These are phyloP conservation scores for Fusarium palustre DNA, from an alignment of 2,329 filamentous ascomycete species.

Conservation along the genomic window DNA sequence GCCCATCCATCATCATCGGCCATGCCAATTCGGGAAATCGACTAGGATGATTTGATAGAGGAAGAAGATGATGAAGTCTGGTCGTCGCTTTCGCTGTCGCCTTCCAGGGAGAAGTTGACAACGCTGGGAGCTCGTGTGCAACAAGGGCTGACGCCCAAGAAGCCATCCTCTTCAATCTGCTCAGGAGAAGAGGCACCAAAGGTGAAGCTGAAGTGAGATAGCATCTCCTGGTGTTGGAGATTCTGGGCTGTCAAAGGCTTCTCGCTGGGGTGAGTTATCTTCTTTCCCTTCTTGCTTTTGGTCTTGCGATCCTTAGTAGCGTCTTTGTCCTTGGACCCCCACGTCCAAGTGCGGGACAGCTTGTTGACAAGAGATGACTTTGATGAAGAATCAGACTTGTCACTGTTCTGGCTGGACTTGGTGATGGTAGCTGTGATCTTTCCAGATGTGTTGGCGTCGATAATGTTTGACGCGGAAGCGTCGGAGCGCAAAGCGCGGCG, in stretches of 20 bases:
- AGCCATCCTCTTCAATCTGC: conserved; percentile 52
- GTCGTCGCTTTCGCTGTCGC: conserved; percentile 42
- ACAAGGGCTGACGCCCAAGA: conserved; percentile 58
- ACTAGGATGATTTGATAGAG: conserved; percentile 38
- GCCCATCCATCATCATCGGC: conserved; percentile 36
- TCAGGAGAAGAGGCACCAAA: conserved; percentile 56
- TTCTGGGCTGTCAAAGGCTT: conserved; percentile 59
- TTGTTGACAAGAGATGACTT: conserved; percentile 49
- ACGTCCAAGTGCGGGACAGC: conserved; percentile 50
- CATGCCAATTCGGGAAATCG: conserved; percentile 40
- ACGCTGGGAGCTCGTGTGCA: conserved; percentile 56
- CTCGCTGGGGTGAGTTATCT: conserved; percentile 57
- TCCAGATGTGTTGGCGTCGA: conserved; percentile 49
- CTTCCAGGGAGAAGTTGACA: conserved; percentile 44
- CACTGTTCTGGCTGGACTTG: conserved; percentile 47
- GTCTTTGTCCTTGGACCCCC: conserved; percentile 48
- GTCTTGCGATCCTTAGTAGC: conserved; percentile 48
- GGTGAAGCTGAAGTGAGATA: conserved; percentile 59
- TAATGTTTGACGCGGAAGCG: conserved; percentile 49
- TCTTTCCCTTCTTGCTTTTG: conserved; percentile 47
- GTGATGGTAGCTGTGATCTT: conserved; percentile 46
- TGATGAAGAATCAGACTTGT: conserved; percentile 46
- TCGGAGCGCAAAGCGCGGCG: conserved; percentile 56
- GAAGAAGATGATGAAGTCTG: conserved; percentile 37
- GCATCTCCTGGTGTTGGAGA: conserved; percentile 60